Conservation (phyloP, 108 stramenopile genomes). For the Craspedostauros australis region DNA sequence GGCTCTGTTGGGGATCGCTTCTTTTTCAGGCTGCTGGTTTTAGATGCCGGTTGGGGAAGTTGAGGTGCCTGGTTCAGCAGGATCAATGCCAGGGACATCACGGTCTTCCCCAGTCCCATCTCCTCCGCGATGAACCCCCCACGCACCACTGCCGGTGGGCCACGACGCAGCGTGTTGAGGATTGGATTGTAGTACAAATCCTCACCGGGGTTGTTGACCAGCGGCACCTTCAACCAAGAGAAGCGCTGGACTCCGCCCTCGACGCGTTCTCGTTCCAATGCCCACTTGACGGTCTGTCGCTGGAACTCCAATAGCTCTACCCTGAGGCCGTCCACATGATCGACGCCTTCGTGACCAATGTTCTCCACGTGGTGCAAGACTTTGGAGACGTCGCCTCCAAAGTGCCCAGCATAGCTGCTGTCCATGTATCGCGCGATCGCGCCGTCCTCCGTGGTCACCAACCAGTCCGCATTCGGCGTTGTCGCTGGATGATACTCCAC, state of each 20-base stretch:
- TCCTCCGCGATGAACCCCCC: slow-evolving; percentile 46
- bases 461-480: too few relatives aligned
- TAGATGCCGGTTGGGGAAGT: too few relatives aligned
- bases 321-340: slow-evolving; percentile 16
- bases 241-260: slow-evolving; percentile 24
- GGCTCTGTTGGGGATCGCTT: too few relatives aligned
- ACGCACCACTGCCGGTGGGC: slow-evolving; percentile 10
- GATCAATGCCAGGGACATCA: slow-evolving; percentile 36
- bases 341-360: slow-evolving; percentile 25
- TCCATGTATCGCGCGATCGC: too few relatives aligned
- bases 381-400: too few relatives aligned
- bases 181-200: slow-evolving; percentile 30
- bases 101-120: slow-evolving; percentile 38
- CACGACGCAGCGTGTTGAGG: slow-evolving; percentile 8
- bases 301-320: slow-evolving; percentile 41
- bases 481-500: too few relatives aligned
- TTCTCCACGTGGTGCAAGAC: slow-evolving; percentile 29
- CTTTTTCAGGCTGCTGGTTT: too few relatives aligned
- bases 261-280: slow-evolving; percentile 32
- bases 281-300: slow-evolving; percentile 32
- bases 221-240: slow-evolving; percentile 35
- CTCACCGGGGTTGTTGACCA: background rate
- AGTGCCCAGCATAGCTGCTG: too few relatives aligned
- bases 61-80: slow-evolving; percentile 40
- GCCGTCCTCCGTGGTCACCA: too few relatives aligned